Base-by-base conservation (phyloP, 331 rosid genomes). In the Stylosanthes scabra region DNA sequence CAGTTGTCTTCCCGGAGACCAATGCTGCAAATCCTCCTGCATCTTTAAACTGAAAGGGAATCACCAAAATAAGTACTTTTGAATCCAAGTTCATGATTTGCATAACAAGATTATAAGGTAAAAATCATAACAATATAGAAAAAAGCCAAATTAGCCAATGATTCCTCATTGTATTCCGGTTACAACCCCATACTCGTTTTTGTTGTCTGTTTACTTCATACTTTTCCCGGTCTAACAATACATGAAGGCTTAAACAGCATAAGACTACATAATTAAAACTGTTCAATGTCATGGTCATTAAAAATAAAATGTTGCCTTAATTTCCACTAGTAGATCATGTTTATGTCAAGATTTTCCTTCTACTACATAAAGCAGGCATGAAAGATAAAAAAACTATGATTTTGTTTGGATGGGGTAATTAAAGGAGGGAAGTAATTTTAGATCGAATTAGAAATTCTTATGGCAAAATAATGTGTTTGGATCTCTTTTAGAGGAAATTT, bases 11-110 rank as follows among this genome's bases (percentile, higher is more conserved):
- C 59, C 99, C 99, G 5, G 97, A 71, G 70, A 95, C 92, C 68
- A 91, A 83, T 60, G 92, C 93, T 83, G 88, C 92, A 69, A 95
- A 92, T 50, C 97, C 97, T 70, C 97, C 97, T 63, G 99, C 84
- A 85, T 95, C 99, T 72, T 88, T 90, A 80, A 95, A 95, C 97
- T 95, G 88, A 84, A 73, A 78, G 55, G 44, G 69, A 63, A 31
- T 74, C 15, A 70, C 65, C 49, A 65, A 66, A 72, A 81, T 73
- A 74, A 72, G 74, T 39, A 75, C 41, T 25, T 51, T 46, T 56
- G 59, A 77, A 25, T 63, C 50, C 13, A 52, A 63, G 56, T 44
- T 34, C 66, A 57, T 9, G 27, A 68, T 55, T 68, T 44, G 20
- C 72, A 56, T 56, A 68, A 47, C 11, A 57, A 59, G 12, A 63